Evolutionary conservation across 176 grass and related monocot species (phyloP).

Genomic region (Oryza meyeriana): DNA sequence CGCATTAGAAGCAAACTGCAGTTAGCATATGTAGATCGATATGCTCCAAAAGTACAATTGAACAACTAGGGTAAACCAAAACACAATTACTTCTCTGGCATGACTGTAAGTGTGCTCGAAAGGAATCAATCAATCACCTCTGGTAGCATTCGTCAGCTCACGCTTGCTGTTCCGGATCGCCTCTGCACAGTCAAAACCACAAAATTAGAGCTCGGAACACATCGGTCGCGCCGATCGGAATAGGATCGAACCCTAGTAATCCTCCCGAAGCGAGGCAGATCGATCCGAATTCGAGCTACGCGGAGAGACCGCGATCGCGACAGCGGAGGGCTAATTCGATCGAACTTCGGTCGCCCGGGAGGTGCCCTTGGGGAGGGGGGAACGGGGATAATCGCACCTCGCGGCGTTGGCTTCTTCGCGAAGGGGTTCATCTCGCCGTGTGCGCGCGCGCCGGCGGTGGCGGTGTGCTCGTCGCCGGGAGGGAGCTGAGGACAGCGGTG

Average conservation of each 20-base stretch:
- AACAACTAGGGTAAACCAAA: not conserved
- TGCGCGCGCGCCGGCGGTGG: too few relatives aligned
- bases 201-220: conserved; percentile 19
- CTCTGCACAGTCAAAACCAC: conserved; percentile 55
- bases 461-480: conserved; percentile 15
- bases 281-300: not conserved
- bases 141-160: conserved; percentile 74
- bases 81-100: not conserved
- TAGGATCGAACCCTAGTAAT: not conserved
- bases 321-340: conserved; percentile 10
- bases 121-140: conserved; percentile 51
- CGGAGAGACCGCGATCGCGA: not conserved
- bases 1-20: conserved; percentile 14
- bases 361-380: not conserved
- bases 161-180: conserved; percentile 84
- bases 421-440: conserved; percentile 68
- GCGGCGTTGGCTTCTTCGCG: conserved; percentile 72
- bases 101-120: not conserved
- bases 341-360: not conserved
- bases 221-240: not conserved
- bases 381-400: conserved; percentile 38
- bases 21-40: not conserved
- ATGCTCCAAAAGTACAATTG: not conserved
- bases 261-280: not conserved
- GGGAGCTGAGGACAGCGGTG: not conserved